Percentiles rank a stretch among this genome's conserved stretches.
phyloP scores from a whole-genome alignment of 108 stramenopile genomes.

The Phaeodactylum tricornutum region DNA sequence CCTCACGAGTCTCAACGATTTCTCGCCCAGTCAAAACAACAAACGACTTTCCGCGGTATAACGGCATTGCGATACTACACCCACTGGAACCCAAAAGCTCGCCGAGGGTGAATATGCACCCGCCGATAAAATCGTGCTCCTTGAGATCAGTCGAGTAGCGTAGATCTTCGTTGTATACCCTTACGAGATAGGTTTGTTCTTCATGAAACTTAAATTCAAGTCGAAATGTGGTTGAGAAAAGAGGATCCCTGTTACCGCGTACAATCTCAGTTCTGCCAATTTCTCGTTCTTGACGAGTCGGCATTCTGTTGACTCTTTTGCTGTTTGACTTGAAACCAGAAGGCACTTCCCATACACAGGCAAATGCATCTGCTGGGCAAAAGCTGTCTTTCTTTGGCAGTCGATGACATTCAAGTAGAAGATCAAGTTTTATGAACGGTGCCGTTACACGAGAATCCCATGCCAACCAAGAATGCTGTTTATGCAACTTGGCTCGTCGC shows the following conservation, averaged over 20 bases:
- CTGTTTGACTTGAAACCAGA: neutral
- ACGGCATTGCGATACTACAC: slow-evolving; percentile 24
- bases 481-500: neutral
- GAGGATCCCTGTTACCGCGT: slow-evolving; percentile 23
- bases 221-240: slow-evolving; percentile 33
- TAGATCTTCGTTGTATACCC: slow-evolving; percentile 49
- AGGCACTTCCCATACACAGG: slow-evolving; percentile 15
- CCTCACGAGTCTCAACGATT: slow-evolving; percentile 27
- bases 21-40: slow-evolving; percentile 26
- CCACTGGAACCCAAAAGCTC: slow-evolving; percentile 45
- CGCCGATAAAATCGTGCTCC: slow-evolving; percentile 51
- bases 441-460: slow-evolving; percentile 35
- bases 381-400: slow-evolving; percentile 41
- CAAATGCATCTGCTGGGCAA: slow-evolving; percentile 47
- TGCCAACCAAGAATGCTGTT: slow-evolving; percentile 14
- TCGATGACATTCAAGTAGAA: slow-evolving; percentile 26
- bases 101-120: slow-evolving; percentile 35
- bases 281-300: slow-evolving; percentile 30
- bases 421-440: slow-evolving; percentile 30
- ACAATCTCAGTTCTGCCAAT: slow-evolving; percentile 49
- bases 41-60: slow-evolving; percentile 23
- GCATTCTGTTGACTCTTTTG: slow-evolving; percentile 9
- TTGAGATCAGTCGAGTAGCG: slow-evolving; percentile 31
- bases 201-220: slow-evolving; percentile 39
- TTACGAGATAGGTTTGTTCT: slow-evolving; percentile 38